phyloP scores from a whole-genome alignment of 306 rosid species.

The Myrica gale region DNA sequence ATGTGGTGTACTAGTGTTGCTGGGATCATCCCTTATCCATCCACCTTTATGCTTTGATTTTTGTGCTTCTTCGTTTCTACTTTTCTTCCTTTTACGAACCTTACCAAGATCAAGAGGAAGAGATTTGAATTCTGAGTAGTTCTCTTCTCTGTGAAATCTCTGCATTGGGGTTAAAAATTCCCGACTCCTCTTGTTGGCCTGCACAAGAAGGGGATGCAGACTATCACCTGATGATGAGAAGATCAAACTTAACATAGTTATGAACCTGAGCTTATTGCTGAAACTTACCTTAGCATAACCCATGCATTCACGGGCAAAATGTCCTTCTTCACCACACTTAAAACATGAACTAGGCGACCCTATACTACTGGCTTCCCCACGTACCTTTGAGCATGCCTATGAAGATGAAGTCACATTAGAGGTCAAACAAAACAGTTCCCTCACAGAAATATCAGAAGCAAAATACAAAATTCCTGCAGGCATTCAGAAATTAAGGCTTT shows the following conservation, averaged over 20 bases:
- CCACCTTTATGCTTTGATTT: conserved; percentile 51
- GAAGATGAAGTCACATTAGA: not conserved
- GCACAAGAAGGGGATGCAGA: conserved; percentile 4
- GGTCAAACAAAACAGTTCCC: not conserved
- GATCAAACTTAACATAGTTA: not conserved
- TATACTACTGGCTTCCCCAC: conserved; percentile 44
- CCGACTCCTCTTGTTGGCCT: conserved; percentile 50
- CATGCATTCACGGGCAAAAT: conserved; percentile 85
- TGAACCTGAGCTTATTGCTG: not conserved
- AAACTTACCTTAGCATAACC: conserved; percentile 46
- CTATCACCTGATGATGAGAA: not conserved
- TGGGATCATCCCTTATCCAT: conserved; percentile 47
- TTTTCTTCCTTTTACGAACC: conserved; percentile 45
- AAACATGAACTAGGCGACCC: conserved; percentile 59
- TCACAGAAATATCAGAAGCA: not conserved
- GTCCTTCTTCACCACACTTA: conserved; percentile 82
- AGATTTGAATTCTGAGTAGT: conserved; percentile 45
- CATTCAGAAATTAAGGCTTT: not conserved
- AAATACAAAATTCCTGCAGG: not conserved
- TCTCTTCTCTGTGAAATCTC: conserved; percentile 43
- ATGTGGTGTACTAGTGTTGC: conserved; percentile 23
- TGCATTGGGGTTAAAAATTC: conserved; percentile 37
- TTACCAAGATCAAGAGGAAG: conserved; percentile 52
- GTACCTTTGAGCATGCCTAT: conserved; percentile 66
- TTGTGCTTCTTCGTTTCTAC: conserved; percentile 45